Evolutionary conservation across 768 basidiomycete species (phyloP).

Genomic region (Kockovaella imperatae): DNA sequence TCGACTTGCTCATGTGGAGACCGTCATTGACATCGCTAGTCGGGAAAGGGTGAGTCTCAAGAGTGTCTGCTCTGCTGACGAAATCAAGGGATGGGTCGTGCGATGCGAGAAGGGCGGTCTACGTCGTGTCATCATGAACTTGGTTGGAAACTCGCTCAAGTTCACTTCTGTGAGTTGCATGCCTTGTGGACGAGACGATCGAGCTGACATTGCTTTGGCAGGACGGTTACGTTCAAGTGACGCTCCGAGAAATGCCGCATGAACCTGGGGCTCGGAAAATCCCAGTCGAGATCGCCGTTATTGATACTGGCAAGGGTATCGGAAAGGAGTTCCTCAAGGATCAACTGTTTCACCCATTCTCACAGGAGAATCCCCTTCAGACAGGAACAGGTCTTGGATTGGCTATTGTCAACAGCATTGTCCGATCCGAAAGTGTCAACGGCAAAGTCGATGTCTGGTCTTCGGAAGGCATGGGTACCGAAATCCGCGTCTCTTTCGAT

Average conservation of each 20-base stretch:
- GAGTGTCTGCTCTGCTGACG: slow-evolving; percentile 1
- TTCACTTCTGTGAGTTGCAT: slow-evolving; percentile 63
- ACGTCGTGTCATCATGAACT: slow-evolving; percentile 83
- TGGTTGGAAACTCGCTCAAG: slow-evolving; percentile 89
- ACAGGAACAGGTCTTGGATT: slow-evolving; percentile 88
- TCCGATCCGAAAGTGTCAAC: slow-evolving; percentile 71
- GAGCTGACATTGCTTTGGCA: slow-evolving; percentile 36
- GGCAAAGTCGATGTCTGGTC: slow-evolving; percentile 94
- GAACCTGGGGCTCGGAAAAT: slow-evolving; percentile 51
- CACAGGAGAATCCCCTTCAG: slow-evolving; percentile 89
- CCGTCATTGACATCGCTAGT: slow-evolving; percentile 75
- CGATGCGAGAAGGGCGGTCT: slow-evolving; percentile 89
- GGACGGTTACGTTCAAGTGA: slow-evolving; percentile 81
- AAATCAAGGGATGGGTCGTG: slow-evolving; percentile 68
- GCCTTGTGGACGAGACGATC: background rate
- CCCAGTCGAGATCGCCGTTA: slow-evolving; percentile 72
- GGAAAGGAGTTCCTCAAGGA: slow-evolving; percentile 90
- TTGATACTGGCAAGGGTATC: slow-evolving; percentile 92
- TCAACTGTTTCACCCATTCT: slow-evolving; percentile 92
- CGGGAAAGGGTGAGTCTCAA: slow-evolving; percentile 54
- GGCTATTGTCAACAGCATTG: slow-evolving; percentile 89
- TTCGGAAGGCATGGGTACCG: slow-evolving; percentile 79
- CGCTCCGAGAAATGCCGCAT: slow-evolving; percentile 64
- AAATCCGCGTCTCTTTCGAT: slow-evolving; percentile 76
- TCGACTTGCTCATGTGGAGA: slow-evolving; percentile 59